Evolutionary conservation across 331 rosid species (phyloP).

Genomic region (Phaseolus coccineus): DNA sequence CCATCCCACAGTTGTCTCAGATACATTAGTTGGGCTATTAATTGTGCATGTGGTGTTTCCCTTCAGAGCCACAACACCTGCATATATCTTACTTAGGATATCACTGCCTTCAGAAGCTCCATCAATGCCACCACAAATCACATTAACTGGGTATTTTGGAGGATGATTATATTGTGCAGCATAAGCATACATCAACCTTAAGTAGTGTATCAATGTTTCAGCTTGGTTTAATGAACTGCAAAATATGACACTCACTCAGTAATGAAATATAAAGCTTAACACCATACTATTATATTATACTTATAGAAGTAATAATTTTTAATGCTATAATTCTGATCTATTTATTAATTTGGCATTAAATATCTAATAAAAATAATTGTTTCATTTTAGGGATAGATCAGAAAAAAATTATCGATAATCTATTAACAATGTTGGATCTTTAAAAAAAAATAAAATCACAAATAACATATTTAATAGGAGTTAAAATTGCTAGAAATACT

Average conservation of each 20-base stretch:
- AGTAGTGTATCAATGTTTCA: slow-evolving; percentile 9
- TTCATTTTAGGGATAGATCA: too few species aligned
- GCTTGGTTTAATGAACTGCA: background rate
- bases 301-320: too few species aligned
- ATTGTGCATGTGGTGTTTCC: slow-evolving; percentile 49
- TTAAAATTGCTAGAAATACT: too few species aligned
- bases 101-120: slow-evolving; percentile 39
- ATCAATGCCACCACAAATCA: slow-evolving; percentile 56
- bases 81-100: slow-evolving; percentile 49
- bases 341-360: too few species aligned
- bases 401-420: too few species aligned
- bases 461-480: too few species aligned
- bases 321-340: too few species aligned
- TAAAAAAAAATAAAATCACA: too few species aligned
- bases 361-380: too few species aligned
- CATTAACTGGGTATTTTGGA: slow-evolving; percentile 43
- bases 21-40: slow-evolving; percentile 37
- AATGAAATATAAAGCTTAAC: background rate
- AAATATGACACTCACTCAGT: background rate
- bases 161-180: slow-evolving; percentile 58
- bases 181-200: slow-evolving; percentile 18
- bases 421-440: too few species aligned
- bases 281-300: too few species aligned
- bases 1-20: slow-evolving; percentile 54
- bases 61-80: slow-evolving; percentile 49